Percentiles rank a stretch among this genome's conserved stretches.
Conservation (phyloP, 139 green algal genomes). For the Pleodorina starrii region DNA sequence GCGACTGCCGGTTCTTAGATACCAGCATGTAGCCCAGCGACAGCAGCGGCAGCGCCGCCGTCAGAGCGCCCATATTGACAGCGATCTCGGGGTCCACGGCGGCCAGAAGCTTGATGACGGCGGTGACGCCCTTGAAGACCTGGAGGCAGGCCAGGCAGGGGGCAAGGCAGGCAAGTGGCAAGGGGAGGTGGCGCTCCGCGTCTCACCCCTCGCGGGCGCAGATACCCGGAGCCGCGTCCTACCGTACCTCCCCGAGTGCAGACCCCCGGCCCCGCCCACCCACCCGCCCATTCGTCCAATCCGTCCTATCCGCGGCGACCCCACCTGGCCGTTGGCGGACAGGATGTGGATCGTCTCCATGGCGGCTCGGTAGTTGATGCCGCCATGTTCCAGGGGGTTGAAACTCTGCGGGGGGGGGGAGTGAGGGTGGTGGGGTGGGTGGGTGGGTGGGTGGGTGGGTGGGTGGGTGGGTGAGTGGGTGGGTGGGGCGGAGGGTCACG, state of each 20-base stretch:
- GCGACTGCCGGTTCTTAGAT: constrained; percentile 9
- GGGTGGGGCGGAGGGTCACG: too few relatives aligned
- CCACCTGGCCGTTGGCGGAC: constrained; percentile 39
- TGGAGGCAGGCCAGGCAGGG: not conserved
- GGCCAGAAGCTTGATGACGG: constrained; percentile 46
- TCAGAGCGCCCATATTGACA: not conserved
- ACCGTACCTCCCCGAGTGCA: too few relatives aligned
- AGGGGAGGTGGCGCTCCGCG: not conserved
- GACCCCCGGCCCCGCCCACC: too few relatives aligned
- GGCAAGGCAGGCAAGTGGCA: too few relatives aligned
- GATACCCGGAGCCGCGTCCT: too few relatives aligned
- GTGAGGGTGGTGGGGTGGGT: too few relatives aligned
- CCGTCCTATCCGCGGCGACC: too few relatives aligned
- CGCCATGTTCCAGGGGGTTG: constrained; percentile 31
- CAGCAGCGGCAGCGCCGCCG: constrained; percentile 33
- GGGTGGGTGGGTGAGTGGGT: too few relatives aligned
- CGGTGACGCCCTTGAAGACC: constrained; percentile 46
- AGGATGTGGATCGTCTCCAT: constrained; percentile 51
- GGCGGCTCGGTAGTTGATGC: constrained; percentile 42
- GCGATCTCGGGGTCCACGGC: constrained; percentile 32
- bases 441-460: too few relatives aligned
- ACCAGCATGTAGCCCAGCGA: constrained; percentile 29
- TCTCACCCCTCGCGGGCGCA: too few relatives aligned
- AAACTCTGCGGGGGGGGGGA: not conserved
- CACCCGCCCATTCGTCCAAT: too few relatives aligned